Evolutionary conservation across 257 asterid genomes (phyloP).

Genomic region (Jacaranda mimosifolia): DNA sequence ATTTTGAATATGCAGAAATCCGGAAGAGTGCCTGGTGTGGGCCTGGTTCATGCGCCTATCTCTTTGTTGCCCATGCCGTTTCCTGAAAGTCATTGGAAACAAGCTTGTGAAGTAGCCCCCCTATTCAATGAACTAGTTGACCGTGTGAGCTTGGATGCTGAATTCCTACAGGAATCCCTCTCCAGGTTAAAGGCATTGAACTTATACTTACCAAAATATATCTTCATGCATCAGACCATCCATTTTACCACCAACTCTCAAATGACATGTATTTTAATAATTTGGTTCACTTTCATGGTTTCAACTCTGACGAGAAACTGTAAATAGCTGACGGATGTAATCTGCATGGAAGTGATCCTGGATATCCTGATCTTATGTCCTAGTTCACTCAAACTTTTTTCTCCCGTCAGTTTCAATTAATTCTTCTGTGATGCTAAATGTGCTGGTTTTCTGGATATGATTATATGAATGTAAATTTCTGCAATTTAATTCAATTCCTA

Average conservation of each 20-base stretch:
- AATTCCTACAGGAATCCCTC: constrained; percentile 88
- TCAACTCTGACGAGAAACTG: no score
- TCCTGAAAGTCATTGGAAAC: constrained; percentile 78
- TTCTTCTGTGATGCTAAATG: constrained; percentile 11
- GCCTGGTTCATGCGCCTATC: constrained; percentile 88
- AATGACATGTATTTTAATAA: no score
- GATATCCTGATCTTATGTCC: no score
- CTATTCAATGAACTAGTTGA: constrained; percentile 92
- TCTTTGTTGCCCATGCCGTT: constrained; percentile 79
- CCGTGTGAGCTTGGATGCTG: constrained; percentile 85
- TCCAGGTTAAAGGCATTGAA: constrained; percentile 62
- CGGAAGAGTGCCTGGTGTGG: constrained; percentile 86
- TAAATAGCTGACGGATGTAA: no score
- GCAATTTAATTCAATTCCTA: constrained; percentile 23
- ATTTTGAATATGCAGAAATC: constrained; percentile 65
- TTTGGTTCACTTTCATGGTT: no score
- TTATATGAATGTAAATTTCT: background rate
- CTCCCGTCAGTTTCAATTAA: background rate
- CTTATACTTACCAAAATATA: background rate
- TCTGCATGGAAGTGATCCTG: no score
- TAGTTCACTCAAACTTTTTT: background rate
- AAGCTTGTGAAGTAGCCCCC: constrained; percentile 97
- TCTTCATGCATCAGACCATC: constrained; percentile 1
- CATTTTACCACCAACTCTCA: no score
- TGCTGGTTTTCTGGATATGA: background rate